Evolutionary conservation across 129 eudicot genomes (phyloP), one percentile per base, ranked within the genome.

Genomic region (Cynara cardunculus): DNA sequence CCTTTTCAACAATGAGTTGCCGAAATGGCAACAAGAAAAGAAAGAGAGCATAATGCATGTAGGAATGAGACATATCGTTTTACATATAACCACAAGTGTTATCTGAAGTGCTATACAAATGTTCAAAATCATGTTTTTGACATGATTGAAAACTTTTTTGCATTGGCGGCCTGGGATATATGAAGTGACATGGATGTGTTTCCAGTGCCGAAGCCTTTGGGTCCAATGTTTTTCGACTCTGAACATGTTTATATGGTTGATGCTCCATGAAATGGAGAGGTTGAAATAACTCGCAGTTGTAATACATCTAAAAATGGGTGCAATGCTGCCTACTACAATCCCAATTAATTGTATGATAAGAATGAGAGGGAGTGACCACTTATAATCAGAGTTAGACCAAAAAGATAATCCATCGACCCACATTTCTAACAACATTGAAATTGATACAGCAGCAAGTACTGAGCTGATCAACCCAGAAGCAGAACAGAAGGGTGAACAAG

Each of bases 181-280:
- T 7, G 37, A 34, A 56, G 19, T 1, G 18, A 85, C 68, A 5
- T 78, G 78, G 21, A 53, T 71, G 26, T 25, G 46, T 67, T 78
- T 85, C 88, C 86, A 81, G 1, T 77, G 73, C 30, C 18, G 69
- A 61, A 85, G 46, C 76, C 13, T 65, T 46, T 81, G 32, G 12
- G 41, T 81, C 88, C 85, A 85, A 24, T 70, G 61, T 3, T 21
- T 82, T 34, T 80, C 85, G 7, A 85, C 71, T 37, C 2, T 59
- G 25, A 75, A 77, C 64, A 30, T 69, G 5, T 28, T 34, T 46
- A 56, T 2, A 53, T 27, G 49, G 46, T 61, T 71, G 30, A 2
- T 31, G 74, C 46, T 69, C 69, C 74, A 25, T 34, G 13, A 13
- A 2, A 12, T 69, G 22, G 80, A 69, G 44, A 32, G 76, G 1